These are phyloP conservation scores for Fraxinus xanthoxyloides DNA, from an alignment of 305 asterid species.

Conservation along the genomic window DNA sequence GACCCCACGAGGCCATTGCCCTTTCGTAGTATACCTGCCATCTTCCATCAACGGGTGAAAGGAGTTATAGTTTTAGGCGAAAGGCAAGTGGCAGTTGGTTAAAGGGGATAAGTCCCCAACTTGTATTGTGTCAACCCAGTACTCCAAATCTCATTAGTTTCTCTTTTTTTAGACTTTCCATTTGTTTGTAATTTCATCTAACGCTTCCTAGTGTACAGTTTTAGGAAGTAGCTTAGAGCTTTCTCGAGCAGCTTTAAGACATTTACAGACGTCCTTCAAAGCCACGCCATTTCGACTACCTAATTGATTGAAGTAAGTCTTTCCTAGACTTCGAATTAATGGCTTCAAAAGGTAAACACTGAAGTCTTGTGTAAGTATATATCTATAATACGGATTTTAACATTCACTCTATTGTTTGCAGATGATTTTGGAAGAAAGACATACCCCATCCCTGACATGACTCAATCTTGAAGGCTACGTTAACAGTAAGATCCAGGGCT, in stretches of 20 bases:
- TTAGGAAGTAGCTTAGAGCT: background rate
- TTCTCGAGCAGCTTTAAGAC: background rate
- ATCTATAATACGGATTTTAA: background rate
- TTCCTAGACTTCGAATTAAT: background rate
- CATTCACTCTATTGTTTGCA: background rate
- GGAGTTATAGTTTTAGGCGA: background rate
- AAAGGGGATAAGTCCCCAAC: background rate
- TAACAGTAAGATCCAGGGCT: background rate
- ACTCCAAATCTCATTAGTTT: background rate
- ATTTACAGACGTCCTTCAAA: background rate
- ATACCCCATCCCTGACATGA: background rate
- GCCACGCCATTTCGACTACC: background rate
- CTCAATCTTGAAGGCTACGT: background rate
- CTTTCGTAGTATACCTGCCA: background rate
- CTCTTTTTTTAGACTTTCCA: background rate
- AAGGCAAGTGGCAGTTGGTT: background rate
- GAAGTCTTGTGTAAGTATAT: background rate
- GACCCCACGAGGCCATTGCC: too few relatives aligned
- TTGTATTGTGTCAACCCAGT: background rate
- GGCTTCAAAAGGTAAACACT: background rate
- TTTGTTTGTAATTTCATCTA: background rate
- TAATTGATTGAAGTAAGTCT: background rate
- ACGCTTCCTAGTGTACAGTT: background rate
- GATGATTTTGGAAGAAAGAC: background rate
- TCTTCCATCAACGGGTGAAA: background rate